A percentile compares a stretch with the other conserved stretches of the same genome.
phyloP scores from a whole-genome alignment of 2,329 filamentous ascomycete species.

The Fusarium sp. region DNA sequence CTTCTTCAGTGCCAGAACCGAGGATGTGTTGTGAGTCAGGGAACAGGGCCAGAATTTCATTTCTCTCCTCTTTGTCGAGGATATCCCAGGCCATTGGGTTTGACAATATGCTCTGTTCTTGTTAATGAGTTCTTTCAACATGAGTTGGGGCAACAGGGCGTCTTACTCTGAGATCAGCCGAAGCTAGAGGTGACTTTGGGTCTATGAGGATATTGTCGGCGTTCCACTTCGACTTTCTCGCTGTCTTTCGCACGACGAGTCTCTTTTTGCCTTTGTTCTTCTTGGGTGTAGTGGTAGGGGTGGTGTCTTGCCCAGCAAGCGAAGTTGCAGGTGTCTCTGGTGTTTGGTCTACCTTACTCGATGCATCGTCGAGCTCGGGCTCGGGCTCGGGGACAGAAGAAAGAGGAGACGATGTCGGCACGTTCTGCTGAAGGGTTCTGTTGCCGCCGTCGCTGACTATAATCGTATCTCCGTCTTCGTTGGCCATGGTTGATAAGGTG shows the following conservation, averaged over 20 bases:
- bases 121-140: background rate
- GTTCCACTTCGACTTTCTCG: slow-evolving; percentile 52
- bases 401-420: slow-evolving; percentile 26
- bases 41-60: slow-evolving; percentile 53
- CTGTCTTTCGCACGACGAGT: slow-evolving; percentile 37
- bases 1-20: slow-evolving; percentile 49
- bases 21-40: slow-evolving; percentile 54
- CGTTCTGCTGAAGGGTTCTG: background rate
- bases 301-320: slow-evolving; percentile 6
- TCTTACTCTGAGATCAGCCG: slow-evolving; percentile 52
- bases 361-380: slow-evolving; percentile 4
- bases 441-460: background rate
- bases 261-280: slow-evolving; percentile 41
- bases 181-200: slow-evolving; percentile 53
- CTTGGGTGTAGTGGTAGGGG: slow-evolving; percentile 2
- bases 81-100: slow-evolving; percentile 54
- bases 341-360: slow-evolving; percentile 7
- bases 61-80: slow-evolving; percentile 49
- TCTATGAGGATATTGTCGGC: slow-evolving; percentile 52
- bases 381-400: slow-evolving; percentile 19
- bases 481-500: slow-evolving; percentile 10
- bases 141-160: background rate
- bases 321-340: slow-evolving; percentile 29
- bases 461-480: slow-evolving; percentile 5
- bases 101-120: slow-evolving; percentile 50